Conservation (phyloP, 2,329 filamentous ascomycete genomes). For the Hypomyces perniciosus region DNA sequence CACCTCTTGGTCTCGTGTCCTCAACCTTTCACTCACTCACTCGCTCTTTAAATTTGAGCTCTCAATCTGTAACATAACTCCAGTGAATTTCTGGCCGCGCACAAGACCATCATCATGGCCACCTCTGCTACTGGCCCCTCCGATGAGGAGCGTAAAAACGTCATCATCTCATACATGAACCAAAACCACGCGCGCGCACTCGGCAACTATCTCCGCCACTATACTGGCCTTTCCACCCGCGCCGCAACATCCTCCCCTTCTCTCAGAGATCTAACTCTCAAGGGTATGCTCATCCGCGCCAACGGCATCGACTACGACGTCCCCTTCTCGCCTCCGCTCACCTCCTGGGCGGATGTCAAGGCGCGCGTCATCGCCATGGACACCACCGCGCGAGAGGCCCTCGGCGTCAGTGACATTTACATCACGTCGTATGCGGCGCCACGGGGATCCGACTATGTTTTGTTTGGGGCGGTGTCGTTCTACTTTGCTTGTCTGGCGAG, state of each 20-base stretch:
- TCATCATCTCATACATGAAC: constrained; percentile 77
- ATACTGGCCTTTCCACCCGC: constrained; percentile 49
- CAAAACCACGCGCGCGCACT: constrained; percentile 70
- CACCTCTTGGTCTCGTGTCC: no score
- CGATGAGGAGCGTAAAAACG: constrained; percentile 27
- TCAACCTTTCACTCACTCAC: no score
- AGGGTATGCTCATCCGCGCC: constrained; percentile 55
- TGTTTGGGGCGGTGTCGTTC: constrained; percentile 49
- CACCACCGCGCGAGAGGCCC: constrained; percentile 46
- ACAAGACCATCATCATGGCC: not conserved
- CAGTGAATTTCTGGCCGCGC: not conserved
- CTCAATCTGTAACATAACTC: not conserved
- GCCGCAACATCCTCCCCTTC: constrained; percentile 48
- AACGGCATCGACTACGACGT: constrained; percentile 44
- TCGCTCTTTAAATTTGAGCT: not conserved
- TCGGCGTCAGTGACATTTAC: constrained; percentile 50
- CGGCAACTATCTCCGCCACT: constrained; percentile 70
- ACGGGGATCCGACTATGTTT: constrained; percentile 39
- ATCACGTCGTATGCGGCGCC: constrained; percentile 38
- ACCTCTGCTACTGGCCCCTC: constrained; percentile 5
- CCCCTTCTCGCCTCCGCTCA: constrained; percentile 64
- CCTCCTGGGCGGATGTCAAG: constrained; percentile 61
- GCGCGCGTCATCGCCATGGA: constrained; percentile 67
- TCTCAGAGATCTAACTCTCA: constrained; percentile 60
- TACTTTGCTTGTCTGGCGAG: constrained; percentile 48